Evolutionary conservation across 1,284 basidiomycete species (phyloP).

Genomic region (Papiliotrema fonsecae): DNA sequence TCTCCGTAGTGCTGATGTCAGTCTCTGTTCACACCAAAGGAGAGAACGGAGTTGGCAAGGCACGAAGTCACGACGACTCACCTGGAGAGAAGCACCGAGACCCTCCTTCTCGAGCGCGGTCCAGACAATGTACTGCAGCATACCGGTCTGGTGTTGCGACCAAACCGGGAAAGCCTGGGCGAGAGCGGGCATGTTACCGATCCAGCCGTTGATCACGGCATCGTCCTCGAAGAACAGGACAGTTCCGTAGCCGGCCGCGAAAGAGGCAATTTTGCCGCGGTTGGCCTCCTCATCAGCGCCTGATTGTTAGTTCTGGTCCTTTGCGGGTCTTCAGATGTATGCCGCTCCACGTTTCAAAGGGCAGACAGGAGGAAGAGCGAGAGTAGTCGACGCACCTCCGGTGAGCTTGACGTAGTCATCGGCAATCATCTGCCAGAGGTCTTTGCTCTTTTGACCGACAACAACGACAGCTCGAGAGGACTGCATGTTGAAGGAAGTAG

Average conservation of each 20-base stretch:
- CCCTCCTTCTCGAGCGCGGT: constrained; percentile 50
- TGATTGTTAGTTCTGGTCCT: constrained; percentile 6
- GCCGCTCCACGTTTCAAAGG: background rate
- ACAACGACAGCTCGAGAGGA: constrained; percentile 49
- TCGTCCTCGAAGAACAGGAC: constrained; percentile 52
- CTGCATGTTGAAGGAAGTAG: constrained; percentile 51
- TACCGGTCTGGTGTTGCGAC: constrained; percentile 34
- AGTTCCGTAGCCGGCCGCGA: constrained; percentile 49
- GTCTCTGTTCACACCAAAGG: background rate
- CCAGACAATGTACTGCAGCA: constrained; percentile 50
- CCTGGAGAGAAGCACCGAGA: constrained; percentile 50
- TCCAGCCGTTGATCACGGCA: constrained; percentile 46
- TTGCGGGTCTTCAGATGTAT: constrained; percentile 4
- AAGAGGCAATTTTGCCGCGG: constrained; percentile 32
- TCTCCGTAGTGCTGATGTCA: constrained; percentile 39
- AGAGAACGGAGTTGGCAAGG: no score
- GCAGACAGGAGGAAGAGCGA: background rate
- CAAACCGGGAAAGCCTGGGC: constrained; percentile 28
- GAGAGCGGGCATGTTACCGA: constrained; percentile 43
- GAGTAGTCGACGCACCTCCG: constrained; percentile 16
- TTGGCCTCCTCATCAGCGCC: constrained; percentile 11
- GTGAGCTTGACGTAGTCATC: constrained; percentile 24
- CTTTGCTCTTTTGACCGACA: constrained; percentile 46
- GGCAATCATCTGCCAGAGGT: constrained; percentile 49
- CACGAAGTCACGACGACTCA: no score